These are phyloP conservation scores for Sporodiniella umbellata DNA, from an alignment of 371 early-diverging fungal species.

Conservation along the genomic window DNA sequence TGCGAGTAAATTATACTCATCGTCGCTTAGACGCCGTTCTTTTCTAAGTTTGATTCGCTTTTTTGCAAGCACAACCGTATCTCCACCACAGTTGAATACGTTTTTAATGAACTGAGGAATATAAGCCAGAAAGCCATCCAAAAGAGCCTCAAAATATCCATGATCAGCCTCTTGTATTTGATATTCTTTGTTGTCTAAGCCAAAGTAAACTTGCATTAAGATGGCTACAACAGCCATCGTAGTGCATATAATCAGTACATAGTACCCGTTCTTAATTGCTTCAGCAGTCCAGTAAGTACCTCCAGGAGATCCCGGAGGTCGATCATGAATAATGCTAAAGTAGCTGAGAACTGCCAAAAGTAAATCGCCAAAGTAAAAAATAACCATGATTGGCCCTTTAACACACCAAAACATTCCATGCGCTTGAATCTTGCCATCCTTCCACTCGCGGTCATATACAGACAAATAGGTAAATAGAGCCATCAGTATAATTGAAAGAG, in stretches of 20 bases:
- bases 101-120: slow-evolving; percentile 42
- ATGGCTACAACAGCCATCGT: slow-evolving; percentile 36
- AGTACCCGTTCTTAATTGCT: slow-evolving; percentile 42
- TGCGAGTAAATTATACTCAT: slow-evolving; percentile 14
- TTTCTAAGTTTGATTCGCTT: slow-evolving; percentile 35
- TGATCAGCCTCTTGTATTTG: slow-evolving; percentile 14
- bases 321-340: slow-evolving; percentile 37
- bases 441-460: slow-evolving; percentile 39
- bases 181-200: slow-evolving; percentile 16
- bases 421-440: slow-evolving; percentile 32
- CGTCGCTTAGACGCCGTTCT: slow-evolving; percentile 16
- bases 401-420: slow-evolving; percentile 57
- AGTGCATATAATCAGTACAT: slow-evolving; percentile 36
- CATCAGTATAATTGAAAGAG: slow-evolving; percentile 38
- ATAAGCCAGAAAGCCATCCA: slow-evolving; percentile 39
- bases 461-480: slow-evolving; percentile 47
- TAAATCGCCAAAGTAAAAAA: slow-evolving; percentile 46
- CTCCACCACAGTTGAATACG: slow-evolving; percentile 41
- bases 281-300: slow-evolving; percentile 39
- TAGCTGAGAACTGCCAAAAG: slow-evolving; percentile 25
- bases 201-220: slow-evolving; percentile 43
- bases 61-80: slow-evolving; percentile 34
- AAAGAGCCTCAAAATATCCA: slow-evolving; percentile 31
- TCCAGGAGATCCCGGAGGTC: slow-evolving; percentile 25
- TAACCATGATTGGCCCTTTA: slow-evolving; percentile 48